These are phyloP conservation scores for Cubamyces sp. DNA, from an alignment of 768 basidiomycete species.

Conservation along the genomic window DNA sequence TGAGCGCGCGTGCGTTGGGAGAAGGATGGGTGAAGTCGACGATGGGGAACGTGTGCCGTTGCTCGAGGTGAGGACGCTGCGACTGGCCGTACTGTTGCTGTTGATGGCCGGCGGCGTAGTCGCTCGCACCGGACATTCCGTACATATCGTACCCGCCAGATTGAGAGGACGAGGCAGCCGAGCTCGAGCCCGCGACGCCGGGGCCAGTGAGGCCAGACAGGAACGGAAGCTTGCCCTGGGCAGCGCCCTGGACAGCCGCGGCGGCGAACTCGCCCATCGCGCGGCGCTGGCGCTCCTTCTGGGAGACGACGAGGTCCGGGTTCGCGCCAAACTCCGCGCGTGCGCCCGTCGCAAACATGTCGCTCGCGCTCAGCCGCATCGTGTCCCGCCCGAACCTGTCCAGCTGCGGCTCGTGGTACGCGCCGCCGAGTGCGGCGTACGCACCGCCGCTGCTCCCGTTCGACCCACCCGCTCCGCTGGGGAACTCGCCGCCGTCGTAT, in stretches of 20 bases:
- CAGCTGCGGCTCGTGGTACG: slow-evolving; percentile 32
- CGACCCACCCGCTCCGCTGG: not conserved
- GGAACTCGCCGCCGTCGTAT: not conserved
- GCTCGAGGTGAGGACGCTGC: slow-evolving; percentile 25
- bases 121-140: not conserved
- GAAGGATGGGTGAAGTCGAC: slow-evolving; percentile 21
- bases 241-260: not conserved
- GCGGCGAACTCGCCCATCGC: slow-evolving; percentile 29
- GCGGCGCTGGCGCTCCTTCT: slow-evolving; percentile 39
- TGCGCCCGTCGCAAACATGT: slow-evolving; percentile 68
- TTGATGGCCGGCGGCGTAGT: slow-evolving; percentile 9
- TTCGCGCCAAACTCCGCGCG: slow-evolving; percentile 51
- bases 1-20: slow-evolving; percentile 23
- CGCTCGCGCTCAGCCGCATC: slow-evolving; percentile 54
- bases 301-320: slow-evolving; percentile 33
- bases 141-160: too few species aligned
- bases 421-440: slow-evolving; percentile 1
- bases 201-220: slow-evolving; percentile 19
- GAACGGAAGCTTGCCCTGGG: slow-evolving; percentile 6
- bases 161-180: not conserved
- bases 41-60: slow-evolving; percentile 30
- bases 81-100: slow-evolving; percentile 14
- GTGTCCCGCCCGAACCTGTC: slow-evolving; percentile 39
- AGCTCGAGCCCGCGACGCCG: slow-evolving; percentile 9
- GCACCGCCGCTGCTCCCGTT: slow-evolving; percentile 1